Base-by-base conservation (phyloP, 345 rosid species). In the Xanthoceras sorbifolium region DNA sequence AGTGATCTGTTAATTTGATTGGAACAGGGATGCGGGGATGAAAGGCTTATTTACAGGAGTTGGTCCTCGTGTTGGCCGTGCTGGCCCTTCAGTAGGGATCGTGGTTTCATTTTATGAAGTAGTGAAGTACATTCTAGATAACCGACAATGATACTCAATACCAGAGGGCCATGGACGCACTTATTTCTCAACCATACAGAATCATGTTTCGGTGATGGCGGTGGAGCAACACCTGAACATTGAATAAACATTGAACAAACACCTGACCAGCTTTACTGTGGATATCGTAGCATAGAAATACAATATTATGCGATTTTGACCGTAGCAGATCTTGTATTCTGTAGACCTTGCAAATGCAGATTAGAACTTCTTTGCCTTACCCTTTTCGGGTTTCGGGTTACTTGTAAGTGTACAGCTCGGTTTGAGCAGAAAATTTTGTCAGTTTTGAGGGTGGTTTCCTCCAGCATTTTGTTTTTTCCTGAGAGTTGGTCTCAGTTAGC, bases 61-160 rank as follows among this genome's bases (percentile, higher is more conserved):
- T 14, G 97, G 99, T 69, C 98, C 98, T 79, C 89, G 98, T 59
- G 92, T 97, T 72, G 97, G 85, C 1, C 94, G 98, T 59, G 97
- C 90, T 1, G 98, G 98, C 22, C 98, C 97, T 71, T 94, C 98
- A 0, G 97, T 94, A 36, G 98, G 97, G 81, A 94, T 94, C 31
- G 98, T 94, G 71, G 93, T 93, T 29, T 94, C 98, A 0, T 94
- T 89, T 78, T 94, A 94, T 64, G 98, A 94, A 78, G 97, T 90
- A 57, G 94, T 87, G 81, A 94, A 93, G 86, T 82, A 91, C 80
- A 84, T 77, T 73, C 83, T 94, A 61, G 91, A 89, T 79, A 81
- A 74, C 65, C 91, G 63, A 6, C 73, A 57, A 80, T 67, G 73
- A 78, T 25, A 48, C 89, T 70, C 84, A 84, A 64, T 82, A 74